Evolutionary conservation across 164 flowering plant species (phyloP).

Genomic region (Paratinospora sagittata): DNA sequence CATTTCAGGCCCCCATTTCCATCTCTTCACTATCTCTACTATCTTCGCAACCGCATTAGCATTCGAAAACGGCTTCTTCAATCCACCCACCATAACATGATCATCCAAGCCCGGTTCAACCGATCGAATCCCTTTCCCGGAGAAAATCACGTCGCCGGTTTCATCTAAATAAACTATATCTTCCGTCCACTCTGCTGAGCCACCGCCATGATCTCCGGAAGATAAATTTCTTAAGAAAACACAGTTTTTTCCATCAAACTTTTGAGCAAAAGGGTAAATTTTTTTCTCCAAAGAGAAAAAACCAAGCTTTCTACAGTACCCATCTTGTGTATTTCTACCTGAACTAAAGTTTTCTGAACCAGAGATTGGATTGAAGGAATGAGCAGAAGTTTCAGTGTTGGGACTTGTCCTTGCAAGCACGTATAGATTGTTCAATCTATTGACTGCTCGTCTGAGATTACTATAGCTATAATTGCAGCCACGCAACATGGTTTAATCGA

Average conservation of each 20-base stretch:
- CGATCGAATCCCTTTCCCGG: slow-evolving; percentile 70
- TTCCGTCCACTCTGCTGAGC: slow-evolving; percentile 59
- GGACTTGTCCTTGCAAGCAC: slow-evolving; percentile 13
- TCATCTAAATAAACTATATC: slow-evolving; percentile 87
- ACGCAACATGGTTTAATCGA: neutral
- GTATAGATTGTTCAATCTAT: slow-evolving; percentile 6
- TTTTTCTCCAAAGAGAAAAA: neutral
- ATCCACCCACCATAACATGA: slow-evolving; percentile 81
- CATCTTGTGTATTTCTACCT: too few species aligned
- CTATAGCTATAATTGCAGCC: neutral
- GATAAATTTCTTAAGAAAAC: slow-evolving; percentile 36
- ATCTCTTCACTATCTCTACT: slow-evolving; percentile 78
- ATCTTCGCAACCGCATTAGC: slow-evolving; percentile 71
- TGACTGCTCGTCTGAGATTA: slow-evolving; percentile 16
- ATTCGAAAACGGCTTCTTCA: slow-evolving; percentile 68
- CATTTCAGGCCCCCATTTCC: slow-evolving; percentile 99
- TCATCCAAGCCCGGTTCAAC: slow-evolving; percentile 85
- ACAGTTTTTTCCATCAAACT: neutral
- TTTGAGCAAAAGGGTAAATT: neutral
- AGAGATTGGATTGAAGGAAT: slow-evolving; percentile 6
- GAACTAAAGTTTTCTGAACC: neutral
- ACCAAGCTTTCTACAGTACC: neutral
- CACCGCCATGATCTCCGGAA: slow-evolving; percentile 23
- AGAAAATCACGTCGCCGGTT: slow-evolving; percentile 56
- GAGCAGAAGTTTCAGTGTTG: slow-evolving; percentile 5